Evolutionary conservation across 805 yeast genomes (phyloP).

Genomic region (Teunomyces tritomae): DNA sequence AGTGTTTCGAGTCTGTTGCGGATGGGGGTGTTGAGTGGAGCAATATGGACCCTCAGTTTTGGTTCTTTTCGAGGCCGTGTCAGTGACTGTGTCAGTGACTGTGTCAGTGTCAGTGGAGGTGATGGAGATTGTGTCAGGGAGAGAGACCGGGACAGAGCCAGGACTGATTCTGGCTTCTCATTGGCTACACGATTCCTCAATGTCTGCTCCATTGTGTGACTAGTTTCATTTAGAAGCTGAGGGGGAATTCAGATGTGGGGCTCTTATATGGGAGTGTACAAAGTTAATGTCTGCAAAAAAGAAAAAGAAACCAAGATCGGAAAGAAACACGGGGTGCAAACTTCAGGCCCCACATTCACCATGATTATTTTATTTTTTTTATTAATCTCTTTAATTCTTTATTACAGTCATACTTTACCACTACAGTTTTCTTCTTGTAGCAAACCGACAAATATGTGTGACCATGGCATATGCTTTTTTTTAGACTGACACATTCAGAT

Average conservation of each 20-base stretch:
- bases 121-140: background rate
- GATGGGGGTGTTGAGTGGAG: conserved; percentile 57
- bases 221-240: background rate
- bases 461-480: background rate
- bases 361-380: too few species aligned
- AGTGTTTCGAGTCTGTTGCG: conserved; percentile 62
- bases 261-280: background rate
- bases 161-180: background rate
- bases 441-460: too few species aligned
- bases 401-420: background rate
- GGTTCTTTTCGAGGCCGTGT: background rate
- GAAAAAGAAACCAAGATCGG: background rate
- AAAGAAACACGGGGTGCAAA: background rate
- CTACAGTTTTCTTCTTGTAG: background rate
- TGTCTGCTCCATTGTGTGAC: background rate
- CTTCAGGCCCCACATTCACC: background rate
- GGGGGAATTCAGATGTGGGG: background rate
- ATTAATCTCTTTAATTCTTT: too few species aligned
- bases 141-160: background rate
- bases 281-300: background rate
- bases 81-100: background rate
- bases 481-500: background rate
- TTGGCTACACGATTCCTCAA: conserved; percentile 1
- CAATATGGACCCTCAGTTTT: conserved; percentile 32
- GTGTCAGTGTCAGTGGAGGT: background rate